Base-by-base conservation (phyloP, 352 stramenopile species). In the Phytopythium boreale region DNA sequence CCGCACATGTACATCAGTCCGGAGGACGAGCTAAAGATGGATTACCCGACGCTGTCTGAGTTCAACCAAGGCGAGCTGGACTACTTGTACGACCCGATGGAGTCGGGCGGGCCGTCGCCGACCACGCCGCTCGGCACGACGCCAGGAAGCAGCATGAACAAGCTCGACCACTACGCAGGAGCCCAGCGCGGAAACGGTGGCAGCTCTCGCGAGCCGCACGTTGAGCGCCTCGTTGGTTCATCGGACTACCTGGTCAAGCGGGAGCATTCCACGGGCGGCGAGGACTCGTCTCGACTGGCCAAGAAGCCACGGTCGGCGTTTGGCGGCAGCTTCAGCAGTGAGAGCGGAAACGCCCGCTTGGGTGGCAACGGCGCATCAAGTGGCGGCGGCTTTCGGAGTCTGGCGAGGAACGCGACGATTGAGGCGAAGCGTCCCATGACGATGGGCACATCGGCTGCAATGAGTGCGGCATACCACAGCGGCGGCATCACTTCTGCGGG, bases 11-110 rank as follows among this genome's bases (percentile, higher is more conserved):
- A 82, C 57, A 68, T 82, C 61, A 44, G 60, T 4, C 53, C 69
- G n/a, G 81, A 90, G 37, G 84, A 90, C 34, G 84, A 92, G 61
- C 56, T 90, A 14, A 89, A 89, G 67, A 86, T 92, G 71, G 83
- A 87, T 8, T 93, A 91, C 59, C 68, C 79, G 19, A 76, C 84
- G 39, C 60, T 93, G 15, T 56, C 76, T 0, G 82, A 91, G 56
- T 77, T 93, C 63, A 89, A 88, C 68, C 82, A 92, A 47, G 71
- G 70, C 27, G 84, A 93, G 53, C 68, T 93, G 58, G 82, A 93
- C 56, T 91, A 90, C 66, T 63, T 93, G 29, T 88, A 82, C 61
- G 80, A 77, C 11, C 61, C 82, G 10, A 87, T 91, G 58, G 80
- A 88, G 36, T 68, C 75, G 1, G 64, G 73, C 41, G 71, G 71